Evolutionary conservation across 768 basidiomycete genomes (phyloP).

Genomic region (Tephrocybe sp.): DNA sequence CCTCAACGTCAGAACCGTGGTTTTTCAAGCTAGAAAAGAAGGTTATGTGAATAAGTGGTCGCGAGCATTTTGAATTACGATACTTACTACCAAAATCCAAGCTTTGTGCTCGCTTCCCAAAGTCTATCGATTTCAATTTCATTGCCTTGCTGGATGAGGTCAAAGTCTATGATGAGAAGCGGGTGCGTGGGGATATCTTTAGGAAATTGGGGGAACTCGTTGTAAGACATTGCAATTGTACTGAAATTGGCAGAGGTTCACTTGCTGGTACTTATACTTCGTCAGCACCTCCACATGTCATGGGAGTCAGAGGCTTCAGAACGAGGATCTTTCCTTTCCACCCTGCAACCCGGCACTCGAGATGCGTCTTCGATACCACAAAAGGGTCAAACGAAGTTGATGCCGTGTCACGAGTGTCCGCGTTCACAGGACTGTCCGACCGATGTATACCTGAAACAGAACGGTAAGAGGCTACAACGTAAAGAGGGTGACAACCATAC

Average conservation of each 20-base stretch:
- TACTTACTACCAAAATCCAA: conserved; percentile 70
- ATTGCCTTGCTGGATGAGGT: conserved; percentile 40
- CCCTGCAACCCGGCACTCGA: no score
- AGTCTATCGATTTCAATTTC: conserved; percentile 44
- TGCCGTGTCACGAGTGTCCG: background rate
- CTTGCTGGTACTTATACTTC: background rate
- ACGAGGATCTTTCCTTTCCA: background rate
- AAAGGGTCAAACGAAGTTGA: no score
- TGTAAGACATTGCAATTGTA: background rate
- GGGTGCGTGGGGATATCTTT: conserved; percentile 50
- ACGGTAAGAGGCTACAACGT: no score
- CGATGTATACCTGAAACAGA: no score
- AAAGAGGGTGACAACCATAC: no score
- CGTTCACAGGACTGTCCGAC: background rate
- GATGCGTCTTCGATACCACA: background rate
- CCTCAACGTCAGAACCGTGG: conserved; percentile 48
- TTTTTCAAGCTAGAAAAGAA: conserved; percentile 45
- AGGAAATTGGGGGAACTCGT: conserved; percentile 44
- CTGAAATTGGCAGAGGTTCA: background rate
- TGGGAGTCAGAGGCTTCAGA: background rate
- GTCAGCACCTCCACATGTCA: background rate
- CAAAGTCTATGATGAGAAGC: conserved; percentile 53
- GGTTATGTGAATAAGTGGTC: background rate
- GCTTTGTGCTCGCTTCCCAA: conserved; percentile 53
- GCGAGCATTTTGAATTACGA: background rate